Base-by-base conservation (phyloP, 2,329 filamentous ascomycete genomes). In the Fusarium buxicola region DNA sequence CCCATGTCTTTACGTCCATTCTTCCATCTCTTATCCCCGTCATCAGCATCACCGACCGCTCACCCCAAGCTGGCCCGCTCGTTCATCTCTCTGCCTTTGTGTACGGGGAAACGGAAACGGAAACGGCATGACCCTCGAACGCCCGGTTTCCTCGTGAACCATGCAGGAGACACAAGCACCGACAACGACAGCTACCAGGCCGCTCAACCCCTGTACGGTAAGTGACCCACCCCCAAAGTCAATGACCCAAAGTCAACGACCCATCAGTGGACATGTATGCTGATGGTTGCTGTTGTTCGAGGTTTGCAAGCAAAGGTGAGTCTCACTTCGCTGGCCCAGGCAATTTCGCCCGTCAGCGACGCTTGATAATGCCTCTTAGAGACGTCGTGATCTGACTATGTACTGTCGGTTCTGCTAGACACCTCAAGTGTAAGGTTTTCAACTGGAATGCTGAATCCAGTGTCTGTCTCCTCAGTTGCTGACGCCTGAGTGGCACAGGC, bases 261-360 rank as follows among this genome's bases (percentile, higher is more conserved):
- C 8, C 13, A 9, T 53, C 4, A 8, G 39, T 16, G 31, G 41
- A 36, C 55, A 28, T 55, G 28, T 18, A 27, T 13, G 27, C 58
- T 64, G 27, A 64, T 13, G 32, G 21, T 54, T 55, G 13, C 53
- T 40, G 18, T 41, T 40, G 13, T 27, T 24, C 21, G 50, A 69
- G 67, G 43, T 55, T 41, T 69, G 67, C 36, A 69, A 68, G 39
- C 63, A 66, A 49, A 61, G 65, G 67, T 68, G 5, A 68, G 66
- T 60, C 28, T 47, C 24, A 6, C 39, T 39, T 27, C 15, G 15
- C 43, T 36, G 25, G 21, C 18, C 15, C 9, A 41, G 58, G 55
- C 38, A 68, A 53, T 61, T 27, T 27, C 21, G 21, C 50, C 60
- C 46, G 39, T 44, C 35, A 15, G 25, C 13, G 11, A 28, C 44